Percentiles rank a stretch among this genome's conserved stretches.
Conservation (phyloP, 2,329 filamentous ascomycete genomes). For the Cyclaneusma minus region DNA sequence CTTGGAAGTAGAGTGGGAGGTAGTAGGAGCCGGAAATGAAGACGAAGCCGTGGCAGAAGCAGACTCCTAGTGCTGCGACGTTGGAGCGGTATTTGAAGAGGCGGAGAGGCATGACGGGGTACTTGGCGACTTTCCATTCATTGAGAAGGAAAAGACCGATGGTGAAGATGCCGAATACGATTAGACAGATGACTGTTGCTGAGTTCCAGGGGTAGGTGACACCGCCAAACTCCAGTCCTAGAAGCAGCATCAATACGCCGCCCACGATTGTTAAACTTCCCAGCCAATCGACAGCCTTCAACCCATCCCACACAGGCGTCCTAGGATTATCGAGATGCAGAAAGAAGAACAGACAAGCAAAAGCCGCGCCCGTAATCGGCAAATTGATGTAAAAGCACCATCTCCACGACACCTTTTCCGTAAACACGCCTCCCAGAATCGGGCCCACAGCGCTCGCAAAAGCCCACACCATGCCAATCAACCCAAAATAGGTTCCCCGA, state of each 20-base stretch:
- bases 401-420: conserved; percentile 40
- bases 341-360: conserved; percentile 43
- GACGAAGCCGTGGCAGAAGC: conserved; percentile 44
- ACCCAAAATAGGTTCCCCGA: conserved; percentile 43
- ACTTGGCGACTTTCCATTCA: conserved; percentile 50
- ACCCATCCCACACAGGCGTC: conserved; percentile 43
- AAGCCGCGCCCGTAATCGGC: conserved; percentile 17
- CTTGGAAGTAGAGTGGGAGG: conserved; percentile 59
- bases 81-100: conserved; percentile 54
- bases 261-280: conserved; percentile 48
- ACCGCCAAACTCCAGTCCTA: conserved; percentile 57
- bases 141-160: conserved; percentile 37
- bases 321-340: conserved; percentile 51
- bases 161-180: conserved; percentile 42
- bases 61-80: conserved; percentile 45
- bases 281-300: conserved; percentile 44
- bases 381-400: conserved; percentile 47
- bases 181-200: conserved; percentile 23
- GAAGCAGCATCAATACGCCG: conserved; percentile 51
- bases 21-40: conserved; percentile 47
- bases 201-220: conserved; percentile 35
- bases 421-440: conserved; percentile 44
- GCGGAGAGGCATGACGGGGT: conserved; percentile 57
- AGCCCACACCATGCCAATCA: conserved; percentile 45
- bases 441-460: conserved; percentile 43